Conservation (phyloP, 2,329 filamentous ascomycete species). For the Juglanconis oblonga region DNA sequence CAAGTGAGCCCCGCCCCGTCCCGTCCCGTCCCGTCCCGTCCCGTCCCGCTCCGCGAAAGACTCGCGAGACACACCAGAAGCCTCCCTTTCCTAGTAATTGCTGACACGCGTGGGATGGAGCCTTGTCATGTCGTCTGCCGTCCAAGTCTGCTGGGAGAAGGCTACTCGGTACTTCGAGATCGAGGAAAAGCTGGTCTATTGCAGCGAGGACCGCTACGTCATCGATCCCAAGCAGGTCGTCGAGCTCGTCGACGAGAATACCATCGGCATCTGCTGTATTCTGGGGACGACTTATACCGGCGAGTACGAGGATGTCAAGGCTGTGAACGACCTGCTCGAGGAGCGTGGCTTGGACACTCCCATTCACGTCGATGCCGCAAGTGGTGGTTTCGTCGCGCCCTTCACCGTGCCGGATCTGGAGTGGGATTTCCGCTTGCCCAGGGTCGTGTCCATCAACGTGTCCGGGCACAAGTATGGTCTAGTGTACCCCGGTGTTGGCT, state of each 20-base stretch:
- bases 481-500: constrained; percentile 86
- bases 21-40: no score
- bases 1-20: constrained; percentile 48
- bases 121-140: constrained; percentile 91
- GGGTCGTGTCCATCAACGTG: constrained; percentile 90
- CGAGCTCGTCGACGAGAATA: constrained; percentile 62
- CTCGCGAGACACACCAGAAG: constrained; percentile 12
- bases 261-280: constrained; percentile 89
- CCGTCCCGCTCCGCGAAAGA: no score
- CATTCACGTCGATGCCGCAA: constrained; percentile 44
- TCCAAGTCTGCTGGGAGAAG: constrained; percentile 98
- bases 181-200: constrained; percentile 78
- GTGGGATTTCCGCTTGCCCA: constrained; percentile 90
- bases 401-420: constrained; percentile 76
- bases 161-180: constrained; percentile 86
- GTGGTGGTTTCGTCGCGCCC: constrained; percentile 62
- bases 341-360: constrained; percentile 73
- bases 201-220: constrained; percentile 58
- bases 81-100: no score
- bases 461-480: constrained; percentile 75
- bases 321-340: constrained; percentile 81
- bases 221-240: constrained; percentile 63
- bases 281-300: constrained; percentile 92
- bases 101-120: no score
- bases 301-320: constrained; percentile 92